Conservation (phyloP, 805 yeast genomes). For the Myxozyma melibiosi region DNA sequence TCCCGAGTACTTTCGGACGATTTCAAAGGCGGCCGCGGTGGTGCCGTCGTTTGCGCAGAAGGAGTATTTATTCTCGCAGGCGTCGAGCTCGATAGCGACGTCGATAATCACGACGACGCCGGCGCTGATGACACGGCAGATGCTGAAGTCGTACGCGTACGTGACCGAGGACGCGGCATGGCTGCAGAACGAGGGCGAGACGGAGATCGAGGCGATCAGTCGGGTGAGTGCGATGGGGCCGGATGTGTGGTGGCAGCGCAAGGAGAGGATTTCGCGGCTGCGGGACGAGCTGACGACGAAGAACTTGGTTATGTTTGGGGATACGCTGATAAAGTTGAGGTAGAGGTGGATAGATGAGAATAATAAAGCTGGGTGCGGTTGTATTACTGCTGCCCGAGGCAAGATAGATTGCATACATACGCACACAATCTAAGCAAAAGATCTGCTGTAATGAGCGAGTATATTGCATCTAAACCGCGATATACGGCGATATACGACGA, state of each 20-base stretch:
- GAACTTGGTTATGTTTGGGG: conserved; percentile 15
- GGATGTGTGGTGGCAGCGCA: conserved; percentile 22
- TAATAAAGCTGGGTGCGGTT: too few relatives aligned
- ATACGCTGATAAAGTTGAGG: neutral
- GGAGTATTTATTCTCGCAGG: conserved; percentile 21
- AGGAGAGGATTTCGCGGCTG: conserved; percentile 1
- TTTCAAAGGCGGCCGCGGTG: conserved; percentile 18
- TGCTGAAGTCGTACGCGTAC: conserved; percentile 22
- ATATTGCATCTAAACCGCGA: too few relatives aligned
- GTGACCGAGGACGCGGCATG: conserved; percentile 25
- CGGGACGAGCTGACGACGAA: conserved; percentile 11
- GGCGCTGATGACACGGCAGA: conserved; percentile 16
- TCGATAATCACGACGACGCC: conserved; percentile 25
- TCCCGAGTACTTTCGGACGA: conserved; percentile 18
- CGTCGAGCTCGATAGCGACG: conserved; percentile 29
- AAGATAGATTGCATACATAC: too few relatives aligned
- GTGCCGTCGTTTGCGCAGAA: conserved; percentile 28
- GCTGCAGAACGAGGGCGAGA: conserved; percentile 25
- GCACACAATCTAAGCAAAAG: too few relatives aligned
- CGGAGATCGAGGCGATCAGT: conserved; percentile 26
- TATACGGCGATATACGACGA: too few relatives aligned
- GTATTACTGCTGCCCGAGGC: too few relatives aligned
- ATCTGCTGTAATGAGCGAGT: too few relatives aligned
- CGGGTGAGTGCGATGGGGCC: conserved; percentile 16
- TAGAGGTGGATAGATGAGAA: neutral